phyloP scores from a whole-genome alignment of 2,329 filamentous ascomycete species.

The Xylaria sp. region DNA sequence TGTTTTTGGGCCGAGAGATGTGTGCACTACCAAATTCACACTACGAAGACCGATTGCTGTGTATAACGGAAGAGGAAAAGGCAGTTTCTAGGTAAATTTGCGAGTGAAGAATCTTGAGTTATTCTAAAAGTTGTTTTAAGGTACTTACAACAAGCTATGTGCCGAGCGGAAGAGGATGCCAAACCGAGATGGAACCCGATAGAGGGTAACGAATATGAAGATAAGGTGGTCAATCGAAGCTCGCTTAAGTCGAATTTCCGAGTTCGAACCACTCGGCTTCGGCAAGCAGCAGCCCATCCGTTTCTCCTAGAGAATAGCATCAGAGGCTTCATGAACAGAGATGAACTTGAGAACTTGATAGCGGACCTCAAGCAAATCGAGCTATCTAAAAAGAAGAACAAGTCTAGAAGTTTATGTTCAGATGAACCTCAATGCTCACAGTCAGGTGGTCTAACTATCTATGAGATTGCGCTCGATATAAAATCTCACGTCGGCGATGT shows the following conservation, averaged over 20 bases:
- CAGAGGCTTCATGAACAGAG: neutral
- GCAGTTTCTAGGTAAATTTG: slow-evolving; percentile 26
- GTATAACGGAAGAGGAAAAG: slow-evolving; percentile 20
- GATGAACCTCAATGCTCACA: neutral
- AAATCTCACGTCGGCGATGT: slow-evolving; percentile 4
- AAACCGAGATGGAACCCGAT: neutral
- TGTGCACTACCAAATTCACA: slow-evolving; percentile 29
- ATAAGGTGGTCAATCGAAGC: neutral
- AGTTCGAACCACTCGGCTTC: slow-evolving; percentile 7
- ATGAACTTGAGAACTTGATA: slow-evolving; percentile 8
- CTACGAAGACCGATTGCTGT: neutral
- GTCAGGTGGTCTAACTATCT: neutral
- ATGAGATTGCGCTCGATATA: slow-evolving; percentile 10
- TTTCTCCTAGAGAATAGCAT: slow-evolving; percentile 23
- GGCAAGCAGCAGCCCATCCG: slow-evolving; percentile 35
- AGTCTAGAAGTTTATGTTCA: neutral
- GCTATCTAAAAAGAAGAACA: neutral
- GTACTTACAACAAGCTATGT: slow-evolving; percentile 2
- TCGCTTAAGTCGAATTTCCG: neutral
- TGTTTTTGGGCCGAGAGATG: slow-evolving; percentile 28
- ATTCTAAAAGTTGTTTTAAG: slow-evolving; percentile 18
- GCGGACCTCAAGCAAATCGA: slow-evolving; percentile 10
- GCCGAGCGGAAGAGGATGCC: slow-evolving; percentile 4
- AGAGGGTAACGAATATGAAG: neutral
- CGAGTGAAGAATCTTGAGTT: neutral